phyloP scores from a whole-genome alignment of 306 rosid genomes.

The Vachellia pachyceras region DNA sequence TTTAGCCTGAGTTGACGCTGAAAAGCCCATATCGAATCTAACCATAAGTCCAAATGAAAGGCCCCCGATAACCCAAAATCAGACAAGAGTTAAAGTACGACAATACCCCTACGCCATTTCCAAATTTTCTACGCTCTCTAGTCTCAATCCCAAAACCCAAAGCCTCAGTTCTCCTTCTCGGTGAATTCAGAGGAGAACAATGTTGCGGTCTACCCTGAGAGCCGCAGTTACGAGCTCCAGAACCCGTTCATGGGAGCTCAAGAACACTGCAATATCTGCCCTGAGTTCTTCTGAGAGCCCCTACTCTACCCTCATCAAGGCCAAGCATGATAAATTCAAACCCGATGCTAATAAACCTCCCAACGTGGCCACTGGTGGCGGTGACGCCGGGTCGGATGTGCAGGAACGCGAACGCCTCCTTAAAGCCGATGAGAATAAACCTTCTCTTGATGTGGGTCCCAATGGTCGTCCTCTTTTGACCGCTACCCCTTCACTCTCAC shows the following conservation, averaged over 20 bases:
- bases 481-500: conserved; percentile 59
- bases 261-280: conserved; percentile 35
- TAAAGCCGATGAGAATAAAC: conserved; percentile 66
- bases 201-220: conserved; percentile 62
- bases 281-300: conserved; percentile 47
- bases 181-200: conserved; percentile 27
- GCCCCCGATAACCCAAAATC: not conserved
- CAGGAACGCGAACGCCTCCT: conserved; percentile 71
- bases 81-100: conserved; percentile 9
- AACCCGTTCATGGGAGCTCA: conserved; percentile 37
- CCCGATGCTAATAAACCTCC: conserved; percentile 45
- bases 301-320: conserved; percentile 36
- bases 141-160: conserved; percentile 38
- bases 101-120: conserved; percentile 28
- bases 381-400: conserved; percentile 54
- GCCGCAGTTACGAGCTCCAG: conserved; percentile 47
- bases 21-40: not conserved
- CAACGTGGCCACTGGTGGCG: conserved; percentile 29
- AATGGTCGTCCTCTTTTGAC: conserved; percentile 75
- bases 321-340: conserved; percentile 31
- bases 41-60: not conserved
- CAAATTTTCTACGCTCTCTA: not conserved
- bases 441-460: conserved; percentile 75
- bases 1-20: not conserved
- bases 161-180: conserved; percentile 28